Evolutionary conservation across 2,329 filamentous ascomycete genomes (phyloP).

Genomic region (Nannizziopsis arthrosporioides): DNA sequence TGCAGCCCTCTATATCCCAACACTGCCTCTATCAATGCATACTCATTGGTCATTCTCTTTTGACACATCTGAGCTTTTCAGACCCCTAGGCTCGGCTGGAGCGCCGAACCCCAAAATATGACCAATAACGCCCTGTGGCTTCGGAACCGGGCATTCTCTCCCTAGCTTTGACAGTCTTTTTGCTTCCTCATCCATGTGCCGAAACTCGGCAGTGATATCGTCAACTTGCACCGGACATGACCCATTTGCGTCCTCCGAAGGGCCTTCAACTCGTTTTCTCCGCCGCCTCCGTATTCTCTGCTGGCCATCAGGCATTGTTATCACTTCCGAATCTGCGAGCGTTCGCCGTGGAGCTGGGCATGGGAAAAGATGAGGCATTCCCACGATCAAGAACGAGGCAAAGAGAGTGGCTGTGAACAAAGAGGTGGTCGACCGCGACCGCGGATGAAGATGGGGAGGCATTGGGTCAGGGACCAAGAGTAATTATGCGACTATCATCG

Average conservation of each 20-base stretch:
- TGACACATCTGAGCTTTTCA: background rate
- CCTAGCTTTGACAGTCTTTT: conserved; percentile 34
- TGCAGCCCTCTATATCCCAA: too few species aligned
- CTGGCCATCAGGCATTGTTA: conserved; percentile 32
- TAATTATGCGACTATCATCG: background rate
- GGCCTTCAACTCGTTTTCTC: conserved; percentile 20
- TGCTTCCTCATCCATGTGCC: conserved; percentile 33
- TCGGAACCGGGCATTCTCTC: conserved; percentile 84
- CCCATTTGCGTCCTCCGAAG: background rate
- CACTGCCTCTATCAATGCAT: too few species aligned
- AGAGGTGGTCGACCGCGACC: conserved; percentile 83
- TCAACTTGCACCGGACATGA: conserved; percentile 1
- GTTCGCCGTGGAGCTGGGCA: conserved; percentile 71
- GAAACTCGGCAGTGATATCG: conserved; percentile 36
- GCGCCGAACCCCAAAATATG: conserved; percentile 59
- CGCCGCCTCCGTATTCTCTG: conserved; percentile 28
- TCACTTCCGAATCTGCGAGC: conserved; percentile 56
- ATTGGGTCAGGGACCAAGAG: conserved; percentile 38
- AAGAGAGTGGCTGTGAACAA: conserved; percentile 89
- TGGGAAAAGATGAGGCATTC: conserved; percentile 76
- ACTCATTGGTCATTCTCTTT: conserved; percentile 4
- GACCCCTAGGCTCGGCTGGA: background rate
- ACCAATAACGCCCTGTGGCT: conserved; percentile 68
- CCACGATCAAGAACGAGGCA: conserved; percentile 84
- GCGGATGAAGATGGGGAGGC: conserved; percentile 79